Evolutionary conservation across 805 yeast species (phyloP), one percentile per base, ranked within the genome.

Genomic region (Metschnikowia aberdeeniae): DNA sequence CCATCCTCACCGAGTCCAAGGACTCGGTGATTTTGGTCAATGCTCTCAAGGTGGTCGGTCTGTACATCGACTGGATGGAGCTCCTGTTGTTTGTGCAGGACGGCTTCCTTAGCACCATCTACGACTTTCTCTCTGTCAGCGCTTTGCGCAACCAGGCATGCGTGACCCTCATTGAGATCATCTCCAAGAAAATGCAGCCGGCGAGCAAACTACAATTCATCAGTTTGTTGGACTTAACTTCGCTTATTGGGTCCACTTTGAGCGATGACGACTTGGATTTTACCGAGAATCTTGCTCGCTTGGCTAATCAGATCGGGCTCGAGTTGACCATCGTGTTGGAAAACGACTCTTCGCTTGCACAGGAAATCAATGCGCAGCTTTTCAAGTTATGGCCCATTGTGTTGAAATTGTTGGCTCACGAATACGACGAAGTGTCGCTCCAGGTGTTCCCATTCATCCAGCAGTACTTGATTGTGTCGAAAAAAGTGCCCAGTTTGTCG

Each of bases 61-160:
- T 81, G 10, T 93, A 86, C 76, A 86, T 89, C 20, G 82, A 90
- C 20, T 93, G 99, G 99, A 88, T 90, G 62, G 95, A 88, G 61
- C 82, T 90, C 49, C 72, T 82, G 44, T 70, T 88, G 54, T 80
- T 92, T 44, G 74, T 89, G 27, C 80, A 79, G 40, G 73, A 77
- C 29, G 77, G 77, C 19, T 82, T 78, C 53, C 68, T 87, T 55
- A 64, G 72, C 24, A 59, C 77, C 31, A 75, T 89, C 38, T 83
- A 80, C 57, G 77, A 75, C 47, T 82, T 76, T 57, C 70, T 89
- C 51, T 73, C 72, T 43, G 65, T 62, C 46, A 63, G 64, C 5
- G 65, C 63, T 19, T 77, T 79, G 42, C 77, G 83, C 47, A 70
- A 77, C 42, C 72, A 80, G 26, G 84, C 95, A 27, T 75, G 83